Percentiles rank a stretch among this genome's conserved stretches.
Conservation (phyloP, 169 alveolate species). For the Plasmodium relictum region DNA sequence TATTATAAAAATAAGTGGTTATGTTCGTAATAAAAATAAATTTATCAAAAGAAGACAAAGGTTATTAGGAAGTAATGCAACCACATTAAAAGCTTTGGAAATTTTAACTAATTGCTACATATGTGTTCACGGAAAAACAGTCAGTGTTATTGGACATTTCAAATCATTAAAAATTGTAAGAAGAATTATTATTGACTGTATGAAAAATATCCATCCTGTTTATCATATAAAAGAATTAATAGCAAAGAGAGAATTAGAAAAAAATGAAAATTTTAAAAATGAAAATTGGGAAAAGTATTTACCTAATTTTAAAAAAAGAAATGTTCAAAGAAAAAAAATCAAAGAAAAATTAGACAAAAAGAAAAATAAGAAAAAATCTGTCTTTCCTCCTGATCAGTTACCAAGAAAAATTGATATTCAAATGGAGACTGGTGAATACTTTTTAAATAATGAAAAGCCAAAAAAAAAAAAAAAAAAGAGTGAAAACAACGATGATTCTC, state of each 20-base stretch:
- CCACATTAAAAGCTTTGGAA: constrained; percentile 98
- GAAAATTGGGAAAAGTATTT: constrained; percentile 98
- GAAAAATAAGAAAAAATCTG: constrained; percentile 31
- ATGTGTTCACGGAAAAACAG: constrained; percentile 99
- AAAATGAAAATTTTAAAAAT: constrained; percentile 93
- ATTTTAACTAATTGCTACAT: constrained; percentile 98
- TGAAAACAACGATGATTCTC: not conserved
- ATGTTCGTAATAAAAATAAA: constrained; percentile 95
- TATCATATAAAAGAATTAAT: constrained; percentile 98
- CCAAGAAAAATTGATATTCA: constrained; percentile 98
- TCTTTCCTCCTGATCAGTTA: constrained; percentile 79
- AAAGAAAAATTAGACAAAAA: constrained; percentile 74
- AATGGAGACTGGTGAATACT: constrained; percentile 98
- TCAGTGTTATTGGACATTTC: constrained; percentile 96
- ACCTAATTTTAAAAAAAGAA: constrained; percentile 98
- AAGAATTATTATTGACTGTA: constrained; percentile 98
- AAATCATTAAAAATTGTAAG: constrained; percentile 95
- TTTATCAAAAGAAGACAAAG: constrained; percentile 99
- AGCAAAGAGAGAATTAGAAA: constrained; percentile 98
- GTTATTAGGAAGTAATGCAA: constrained; percentile 99
- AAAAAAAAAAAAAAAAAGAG: constrained; percentile 41
- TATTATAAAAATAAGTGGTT: constrained; percentile 97
- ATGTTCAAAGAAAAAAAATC: constrained; percentile 91
- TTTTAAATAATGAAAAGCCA: constrained; percentile 88
- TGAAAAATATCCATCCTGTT: constrained; percentile 99